Evolutionary conservation across 2,329 filamentous ascomycete species (phyloP).

Genomic region (Laburnicola sp.): DNA sequence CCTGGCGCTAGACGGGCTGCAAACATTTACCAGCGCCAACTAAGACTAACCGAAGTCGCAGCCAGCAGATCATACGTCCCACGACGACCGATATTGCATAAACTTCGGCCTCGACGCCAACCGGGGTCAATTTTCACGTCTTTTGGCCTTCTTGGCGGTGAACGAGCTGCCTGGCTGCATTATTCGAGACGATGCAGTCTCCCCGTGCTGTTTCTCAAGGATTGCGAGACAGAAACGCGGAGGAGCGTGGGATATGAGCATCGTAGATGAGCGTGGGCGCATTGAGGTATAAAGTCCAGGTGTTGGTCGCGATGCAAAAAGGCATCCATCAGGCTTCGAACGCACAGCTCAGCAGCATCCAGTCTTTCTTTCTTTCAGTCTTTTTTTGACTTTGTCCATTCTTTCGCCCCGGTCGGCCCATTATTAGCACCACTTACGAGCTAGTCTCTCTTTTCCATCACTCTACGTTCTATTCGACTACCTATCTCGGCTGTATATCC

Average conservation of each 20-base stretch:
- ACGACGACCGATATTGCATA: constrained; percentile 35
- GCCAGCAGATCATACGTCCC: constrained; percentile 41
- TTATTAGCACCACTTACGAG: constrained; percentile 31
- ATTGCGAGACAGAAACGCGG: constrained; percentile 19
- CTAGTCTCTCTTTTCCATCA: constrained; percentile 38
- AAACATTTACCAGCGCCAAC: constrained; percentile 22
- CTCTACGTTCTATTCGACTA: constrained; percentile 17
- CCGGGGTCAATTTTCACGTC: constrained; percentile 27
- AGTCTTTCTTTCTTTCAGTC: constrained; percentile 24
- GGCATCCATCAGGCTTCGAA: constrained; percentile 32
- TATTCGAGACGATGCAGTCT: constrained; percentile 35
- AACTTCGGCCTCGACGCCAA: constrained; percentile 26
- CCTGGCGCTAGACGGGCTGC: constrained; percentile 18
- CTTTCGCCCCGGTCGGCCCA: constrained; percentile 41
- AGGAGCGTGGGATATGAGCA: neutral
- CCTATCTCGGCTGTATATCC: constrained; percentile 22
- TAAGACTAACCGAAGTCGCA: constrained; percentile 39
- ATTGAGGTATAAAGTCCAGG: constrained; percentile 33
- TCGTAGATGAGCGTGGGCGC: constrained; percentile 2
- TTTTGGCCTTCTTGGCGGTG: constrained; percentile 15
- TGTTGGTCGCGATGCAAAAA: constrained; percentile 13
- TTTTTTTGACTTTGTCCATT: constrained; percentile 20
- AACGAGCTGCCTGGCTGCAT: constrained; percentile 17
- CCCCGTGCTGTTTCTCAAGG: constrained; percentile 22
- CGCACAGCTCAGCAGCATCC: constrained; percentile 21